Conservation (phyloP, 2,329 filamentous ascomycete genomes). For the Aureobasidium sp. region DNA sequence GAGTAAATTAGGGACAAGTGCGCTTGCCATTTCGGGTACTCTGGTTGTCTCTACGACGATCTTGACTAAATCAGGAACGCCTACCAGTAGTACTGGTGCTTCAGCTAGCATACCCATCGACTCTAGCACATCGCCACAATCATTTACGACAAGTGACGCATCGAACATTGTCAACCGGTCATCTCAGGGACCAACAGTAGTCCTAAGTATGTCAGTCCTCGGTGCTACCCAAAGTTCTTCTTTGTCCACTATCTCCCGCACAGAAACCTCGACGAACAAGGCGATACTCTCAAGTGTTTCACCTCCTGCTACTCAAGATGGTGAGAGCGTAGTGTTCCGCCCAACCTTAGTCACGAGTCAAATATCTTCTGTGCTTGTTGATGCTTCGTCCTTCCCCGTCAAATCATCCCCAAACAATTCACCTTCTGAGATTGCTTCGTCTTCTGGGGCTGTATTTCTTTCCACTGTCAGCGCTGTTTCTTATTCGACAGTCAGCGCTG, state of each 20-base stretch:
- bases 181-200: neutral
- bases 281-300: neutral
- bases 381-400: neutral
- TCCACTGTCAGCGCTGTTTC: neutral
- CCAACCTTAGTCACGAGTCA: neutral
- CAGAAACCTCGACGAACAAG: neutral
- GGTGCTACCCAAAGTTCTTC: neutral
- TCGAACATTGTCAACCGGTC: neutral
- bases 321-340: neutral
- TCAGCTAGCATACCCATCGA: neutral
- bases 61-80: neutral
- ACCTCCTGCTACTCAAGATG: neutral
- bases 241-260: neutral
- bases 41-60: neutral
- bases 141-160: neutral
- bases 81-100: neutral
- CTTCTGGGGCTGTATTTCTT: neutral
- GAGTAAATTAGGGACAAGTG: neutral
- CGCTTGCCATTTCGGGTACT: neutral
- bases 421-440: neutral
- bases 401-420: too few relatives aligned
- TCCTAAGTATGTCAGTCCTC: neutral
- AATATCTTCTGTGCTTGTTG: neutral
- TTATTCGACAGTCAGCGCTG: neutral
- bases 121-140: neutral